These are phyloP conservation scores for Amphicarpaea edgeworthii DNA, from an alignment of 306 rosid genomes.

Conservation along the genomic window DNA sequence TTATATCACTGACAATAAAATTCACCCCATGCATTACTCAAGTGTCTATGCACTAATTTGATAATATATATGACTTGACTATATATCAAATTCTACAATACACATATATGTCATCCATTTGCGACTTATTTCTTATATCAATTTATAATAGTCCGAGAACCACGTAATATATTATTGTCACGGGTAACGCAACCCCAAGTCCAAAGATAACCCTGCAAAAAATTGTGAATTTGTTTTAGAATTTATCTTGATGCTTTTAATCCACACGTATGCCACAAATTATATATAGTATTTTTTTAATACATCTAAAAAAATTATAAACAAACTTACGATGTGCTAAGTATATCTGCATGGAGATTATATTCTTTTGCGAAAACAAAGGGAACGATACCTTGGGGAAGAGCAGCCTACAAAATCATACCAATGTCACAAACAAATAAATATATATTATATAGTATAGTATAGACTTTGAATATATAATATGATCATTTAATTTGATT, in stretches of 20 bases:
- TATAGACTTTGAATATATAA: neutral
- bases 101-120: too few relatives aligned
- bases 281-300: too few relatives aligned
- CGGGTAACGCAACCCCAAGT: constrained; percentile 46
- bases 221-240: neutral
- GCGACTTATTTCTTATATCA: too few relatives aligned
- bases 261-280: neutral
- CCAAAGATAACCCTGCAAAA: constrained; percentile 53
- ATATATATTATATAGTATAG: neutral
- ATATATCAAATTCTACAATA: too few relatives aligned
- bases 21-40: too few relatives aligned
- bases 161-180: constrained; percentile 43
- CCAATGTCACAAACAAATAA: neutral
- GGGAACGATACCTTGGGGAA: constrained; percentile 46
- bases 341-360: constrained; percentile 48
- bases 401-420: constrained; percentile 49
- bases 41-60: too few relatives aligned
- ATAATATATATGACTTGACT: too few relatives aligned
- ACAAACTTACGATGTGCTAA: constrained; percentile 53
- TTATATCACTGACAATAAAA: too few relatives aligned
- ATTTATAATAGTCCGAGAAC: constrained; percentile 43
- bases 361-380: constrained; percentile 53
- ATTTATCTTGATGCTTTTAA: neutral
- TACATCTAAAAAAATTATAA: neutral
- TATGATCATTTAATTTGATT: neutral